Evolutionary conservation across 192 early-diverging fungal species (phyloP).

Genomic region (Coemansia sp.): DNA sequence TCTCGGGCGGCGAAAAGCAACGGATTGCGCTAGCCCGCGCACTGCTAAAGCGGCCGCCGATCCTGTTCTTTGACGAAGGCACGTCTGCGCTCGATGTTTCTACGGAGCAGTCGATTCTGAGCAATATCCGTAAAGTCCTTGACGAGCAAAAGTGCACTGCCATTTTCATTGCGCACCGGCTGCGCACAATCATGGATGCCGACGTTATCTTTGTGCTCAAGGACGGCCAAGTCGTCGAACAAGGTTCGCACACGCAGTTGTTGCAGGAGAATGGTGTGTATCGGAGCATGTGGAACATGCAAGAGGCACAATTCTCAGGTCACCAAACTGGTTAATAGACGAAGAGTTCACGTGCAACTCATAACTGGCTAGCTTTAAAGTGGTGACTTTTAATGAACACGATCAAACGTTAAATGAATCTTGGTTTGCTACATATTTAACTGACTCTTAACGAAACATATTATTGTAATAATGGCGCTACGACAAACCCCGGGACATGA

Average conservation of each 20-base stretch:
- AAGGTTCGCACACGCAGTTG: conserved; percentile 81
- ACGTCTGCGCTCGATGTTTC: conserved; percentile 64
- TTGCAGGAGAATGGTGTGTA: conserved; percentile 73
- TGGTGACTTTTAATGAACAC: too few relatives aligned
- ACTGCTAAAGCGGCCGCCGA: conserved; percentile 57
- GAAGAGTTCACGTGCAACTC: not conserved
- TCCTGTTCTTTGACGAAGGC: conserved; percentile 66
- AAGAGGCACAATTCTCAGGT: conserved; percentile 30
- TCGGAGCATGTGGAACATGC: conserved; percentile 79
- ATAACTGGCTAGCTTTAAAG: not conserved
- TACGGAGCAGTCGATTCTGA: conserved; percentile 71
- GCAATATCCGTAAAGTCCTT: conserved; percentile 83
- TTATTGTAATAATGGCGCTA: not conserved
- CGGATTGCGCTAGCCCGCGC: conserved; percentile 58
- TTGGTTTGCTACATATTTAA: too few relatives aligned
- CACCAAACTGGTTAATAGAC: not conserved
- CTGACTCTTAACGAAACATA: too few relatives aligned
- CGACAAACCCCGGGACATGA: not conserved
- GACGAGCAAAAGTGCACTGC: conserved; percentile 69
- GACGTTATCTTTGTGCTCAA: conserved; percentile 91
- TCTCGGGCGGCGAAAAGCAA: conserved; percentile 74
- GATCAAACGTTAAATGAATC: too few relatives aligned
- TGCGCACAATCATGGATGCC: conserved; percentile 86
- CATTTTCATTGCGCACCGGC: conserved; percentile 91
- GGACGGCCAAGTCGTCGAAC: conserved; percentile 81